Percentiles rank a stretch among this genome's conserved stretches.
Conservation (phyloP, 805 yeast genomes). For the Scheffersomyces stipitis region DNA sequence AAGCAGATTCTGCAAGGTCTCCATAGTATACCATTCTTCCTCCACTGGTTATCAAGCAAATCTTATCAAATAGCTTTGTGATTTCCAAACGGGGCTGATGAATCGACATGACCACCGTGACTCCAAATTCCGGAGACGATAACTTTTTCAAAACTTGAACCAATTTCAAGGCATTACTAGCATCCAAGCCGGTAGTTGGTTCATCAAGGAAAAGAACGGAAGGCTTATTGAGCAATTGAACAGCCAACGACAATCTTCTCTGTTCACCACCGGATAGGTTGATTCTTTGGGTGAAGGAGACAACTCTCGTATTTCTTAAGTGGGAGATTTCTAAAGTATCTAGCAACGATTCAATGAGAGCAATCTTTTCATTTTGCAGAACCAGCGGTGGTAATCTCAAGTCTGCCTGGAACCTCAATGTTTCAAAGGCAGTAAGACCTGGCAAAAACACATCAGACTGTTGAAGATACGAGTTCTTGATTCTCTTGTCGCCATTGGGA, state of each 20-base stretch:
- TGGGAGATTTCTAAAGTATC: conserved; percentile 18
- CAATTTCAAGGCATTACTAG: conserved; percentile 24
- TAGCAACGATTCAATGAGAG: conserved; percentile 16
- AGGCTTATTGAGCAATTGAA: conserved; percentile 23
- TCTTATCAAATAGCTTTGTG: conserved; percentile 19
- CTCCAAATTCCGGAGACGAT: conserved; percentile 23
- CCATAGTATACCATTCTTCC: conserved; percentile 26
- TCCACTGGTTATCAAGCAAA: conserved; percentile 25
- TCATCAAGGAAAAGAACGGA: conserved; percentile 25
- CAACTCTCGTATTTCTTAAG: conserved; percentile 15
- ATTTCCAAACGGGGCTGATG: conserved; percentile 28
- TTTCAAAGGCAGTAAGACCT: conserved; percentile 22
- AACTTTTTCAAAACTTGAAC: conserved; percentile 20
- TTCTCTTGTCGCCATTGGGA: conserved; percentile 1
- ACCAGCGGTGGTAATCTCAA: conserved; percentile 18
- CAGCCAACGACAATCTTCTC: conserved; percentile 22
- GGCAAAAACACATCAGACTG: conserved; percentile 25
- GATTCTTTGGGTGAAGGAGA: conserved; percentile 16
- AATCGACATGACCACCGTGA: conserved; percentile 23
- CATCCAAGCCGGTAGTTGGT: conserved; percentile 29
- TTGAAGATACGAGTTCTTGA: conserved; percentile 23
- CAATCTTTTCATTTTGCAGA: conserved; percentile 9
- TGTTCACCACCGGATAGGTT: conserved; percentile 29
- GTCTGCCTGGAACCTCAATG: conserved; percentile 23
- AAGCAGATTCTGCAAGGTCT: conserved; percentile 14